phyloP scores from a whole-genome alignment of 352 stramenopile species.

The Pythium angustatum region DNA sequence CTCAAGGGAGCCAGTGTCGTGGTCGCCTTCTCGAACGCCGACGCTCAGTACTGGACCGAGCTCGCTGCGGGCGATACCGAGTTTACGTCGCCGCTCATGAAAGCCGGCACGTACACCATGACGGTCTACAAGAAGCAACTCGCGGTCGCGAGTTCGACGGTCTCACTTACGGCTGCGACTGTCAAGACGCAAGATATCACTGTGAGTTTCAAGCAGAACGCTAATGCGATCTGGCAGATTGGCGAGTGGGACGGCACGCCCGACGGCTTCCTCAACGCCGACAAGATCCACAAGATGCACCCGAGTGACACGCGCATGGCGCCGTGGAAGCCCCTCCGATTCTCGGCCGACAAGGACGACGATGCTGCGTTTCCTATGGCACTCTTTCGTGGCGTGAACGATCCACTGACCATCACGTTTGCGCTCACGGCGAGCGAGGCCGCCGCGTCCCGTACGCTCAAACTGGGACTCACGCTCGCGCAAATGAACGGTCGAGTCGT shows the following conservation, averaged over 20 bases:
- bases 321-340: slow-evolving; percentile 31
- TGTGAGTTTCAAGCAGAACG: slow-evolving; percentile 22
- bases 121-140: slow-evolving; percentile 63
- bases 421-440: slow-evolving; percentile 33
- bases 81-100: slow-evolving; percentile 55
- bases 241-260: slow-evolving; percentile 54
- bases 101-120: slow-evolving; percentile 47
- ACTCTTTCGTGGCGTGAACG: slow-evolving; percentile 50
- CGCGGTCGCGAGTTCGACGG: slow-evolving; percentile 37
- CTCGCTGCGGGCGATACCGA: slow-evolving; percentile 18
- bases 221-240: slow-evolving; percentile 47
- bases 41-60: slow-evolving; percentile 49
- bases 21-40: slow-evolving; percentile 37
- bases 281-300: slow-evolving; percentile 62
- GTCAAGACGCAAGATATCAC: slow-evolving; percentile 18
- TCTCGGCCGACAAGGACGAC: slow-evolving; percentile 28
- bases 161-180: slow-evolving; percentile 19
- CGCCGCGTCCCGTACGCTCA: slow-evolving; percentile 28
- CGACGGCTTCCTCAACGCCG: slow-evolving; percentile 48
- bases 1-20: slow-evolving; percentile 32
- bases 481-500: slow-evolving; percentile 33
- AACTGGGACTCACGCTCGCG: slow-evolving; percentile 45
- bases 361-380: slow-evolving; percentile 43
- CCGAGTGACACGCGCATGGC: slow-evolving; percentile 47
- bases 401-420: slow-evolving; percentile 42